Percentiles rank a stretch among this genome's conserved stretches.
These are phyloP conservation scores for Ceratobasidium sp. DNA, from an alignment of 1,284 basidiomycete species.

Conservation along the genomic window DNA sequence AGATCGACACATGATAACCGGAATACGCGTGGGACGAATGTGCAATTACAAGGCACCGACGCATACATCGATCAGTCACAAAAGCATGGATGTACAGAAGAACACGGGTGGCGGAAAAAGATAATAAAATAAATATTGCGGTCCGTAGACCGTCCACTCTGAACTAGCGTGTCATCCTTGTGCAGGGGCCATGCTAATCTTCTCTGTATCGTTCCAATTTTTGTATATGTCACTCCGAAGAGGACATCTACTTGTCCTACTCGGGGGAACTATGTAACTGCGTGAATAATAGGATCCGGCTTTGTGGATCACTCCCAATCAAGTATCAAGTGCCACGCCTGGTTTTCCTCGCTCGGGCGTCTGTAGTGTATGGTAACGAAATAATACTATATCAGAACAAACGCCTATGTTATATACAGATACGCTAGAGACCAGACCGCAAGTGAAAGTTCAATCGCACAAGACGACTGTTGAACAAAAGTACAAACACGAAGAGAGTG, in stretches of 20 bases:
- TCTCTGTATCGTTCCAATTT: conserved; percentile 19
- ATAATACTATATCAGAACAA: conserved; percentile 4
- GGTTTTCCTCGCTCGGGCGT: too few species aligned
- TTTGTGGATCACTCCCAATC: background rate
- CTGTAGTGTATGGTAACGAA: background rate
- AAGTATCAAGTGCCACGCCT: background rate
- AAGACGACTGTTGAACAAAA: conserved; percentile 5
- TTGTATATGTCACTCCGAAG: background rate
- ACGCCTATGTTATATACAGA: conserved; percentile 23
- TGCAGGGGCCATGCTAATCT: conserved; percentile 33
- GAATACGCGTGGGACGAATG: too few species aligned
- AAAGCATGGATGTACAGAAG: background rate
- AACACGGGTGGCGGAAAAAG: too few species aligned
- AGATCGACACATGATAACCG: too few species aligned
- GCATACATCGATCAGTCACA: background rate
- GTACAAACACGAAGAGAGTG: background rate
- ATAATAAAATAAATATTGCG: conserved; percentile 15
- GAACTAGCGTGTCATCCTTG: conserved; percentile 38
- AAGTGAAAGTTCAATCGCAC: background rate
- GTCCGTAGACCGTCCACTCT: conserved; percentile 33
- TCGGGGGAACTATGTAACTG: background rate
- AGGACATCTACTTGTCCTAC: background rate
- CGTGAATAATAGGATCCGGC: conserved; percentile 19
- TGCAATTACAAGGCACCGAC: too few species aligned
- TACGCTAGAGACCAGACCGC: background rate